Percentiles rank a stretch among this genome's conserved stretches.
Conservation (phyloP, 1,284 basidiomycete genomes). For the Stereum hirsutum region DNA sequence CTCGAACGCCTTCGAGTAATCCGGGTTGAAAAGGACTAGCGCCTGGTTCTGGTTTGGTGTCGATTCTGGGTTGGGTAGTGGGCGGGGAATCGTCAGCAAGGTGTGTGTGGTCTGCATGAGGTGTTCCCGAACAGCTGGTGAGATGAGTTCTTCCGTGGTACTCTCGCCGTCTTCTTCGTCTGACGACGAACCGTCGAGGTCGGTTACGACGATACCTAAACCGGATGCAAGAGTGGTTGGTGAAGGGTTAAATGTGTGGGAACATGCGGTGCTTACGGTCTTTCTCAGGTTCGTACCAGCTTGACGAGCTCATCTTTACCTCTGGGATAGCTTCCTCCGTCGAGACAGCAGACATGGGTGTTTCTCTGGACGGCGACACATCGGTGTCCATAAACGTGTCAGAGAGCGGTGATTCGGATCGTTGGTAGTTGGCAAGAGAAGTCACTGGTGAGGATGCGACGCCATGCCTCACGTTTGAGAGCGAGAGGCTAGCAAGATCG, state of each 20-base stretch:
- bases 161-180: slow-evolving; percentile 18
- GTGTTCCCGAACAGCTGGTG: background rate
- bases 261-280: slow-evolving; percentile 36
- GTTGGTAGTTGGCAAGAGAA: background rate
- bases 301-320: slow-evolving; percentile 47
- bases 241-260: slow-evolving; percentile 1
- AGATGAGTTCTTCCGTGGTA: background rate
- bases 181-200: slow-evolving; percentile 41
- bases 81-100: too few species aligned
- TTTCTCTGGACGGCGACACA: background rate
- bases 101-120: too few species aligned
- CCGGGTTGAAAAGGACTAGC: too few species aligned
- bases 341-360: background rate
- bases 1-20: too few species aligned
- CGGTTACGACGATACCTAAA: slow-evolving; percentile 53
- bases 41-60: too few species aligned
- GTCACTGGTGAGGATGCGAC: slow-evolving; percentile 1
- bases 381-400: background rate
- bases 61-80: too few species aligned
- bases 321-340: slow-evolving; percentile 22
- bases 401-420: background rate
- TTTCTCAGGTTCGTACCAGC: slow-evolving; percentile 64
- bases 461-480: slow-evolving; percentile 15
- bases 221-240: too few species aligned
- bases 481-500: slow-evolving; percentile 44